Base-by-base conservation (phyloP, 106 monocot genomes). In the Phalaenopsis equestris region DNA sequence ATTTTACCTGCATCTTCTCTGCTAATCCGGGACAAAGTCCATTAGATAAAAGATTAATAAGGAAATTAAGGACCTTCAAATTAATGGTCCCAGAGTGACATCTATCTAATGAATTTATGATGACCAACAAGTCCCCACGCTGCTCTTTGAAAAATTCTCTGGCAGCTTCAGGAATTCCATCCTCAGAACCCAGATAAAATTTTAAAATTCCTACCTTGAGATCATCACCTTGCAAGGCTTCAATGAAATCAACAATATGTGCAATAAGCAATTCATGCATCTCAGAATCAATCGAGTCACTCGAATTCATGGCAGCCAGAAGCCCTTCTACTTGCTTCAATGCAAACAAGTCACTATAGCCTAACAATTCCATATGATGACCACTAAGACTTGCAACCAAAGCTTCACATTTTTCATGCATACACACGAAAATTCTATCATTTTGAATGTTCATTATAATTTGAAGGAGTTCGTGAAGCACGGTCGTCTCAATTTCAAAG, bases 41-140 rank as follows among this genome's bases (percentile, higher is more conserved):
- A 81, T 80, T 55, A 48, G 78, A 64, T 56, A 99, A 61, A 41
- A 99, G 81, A 83, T 91, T 88, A 83, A 84, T 80, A 83, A 91
- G 90, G 38, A 99, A 91, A 70, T 86, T 86, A 8, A 99, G 80
- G 68, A 95, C 93, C 80, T 93, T 93, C 83, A 91, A 72, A 83
- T 91, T 99, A 55, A 93, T 82, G 10, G 82, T 57, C 84, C 91
- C 99, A 45, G 93, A 88, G 72, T 83, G 75, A 76, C 99, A 93
- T 56, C 83, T 89, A 77, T 91, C 91, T 72, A 99, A 82, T 77
- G 93, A 82, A 90, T 89, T 77, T 36, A 95, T 61, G 39, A 99
- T 78, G 86, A 90, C 81, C 42, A 88, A 79, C 42, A 95, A 78
- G 82, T 92, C 85, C 43, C 88, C 86, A 83, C 49, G 76, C 23